Evolutionary conservation across 352 stramenopile genomes (phyloP).

Genomic region (Phytopythium chamaehyphon): DNA sequence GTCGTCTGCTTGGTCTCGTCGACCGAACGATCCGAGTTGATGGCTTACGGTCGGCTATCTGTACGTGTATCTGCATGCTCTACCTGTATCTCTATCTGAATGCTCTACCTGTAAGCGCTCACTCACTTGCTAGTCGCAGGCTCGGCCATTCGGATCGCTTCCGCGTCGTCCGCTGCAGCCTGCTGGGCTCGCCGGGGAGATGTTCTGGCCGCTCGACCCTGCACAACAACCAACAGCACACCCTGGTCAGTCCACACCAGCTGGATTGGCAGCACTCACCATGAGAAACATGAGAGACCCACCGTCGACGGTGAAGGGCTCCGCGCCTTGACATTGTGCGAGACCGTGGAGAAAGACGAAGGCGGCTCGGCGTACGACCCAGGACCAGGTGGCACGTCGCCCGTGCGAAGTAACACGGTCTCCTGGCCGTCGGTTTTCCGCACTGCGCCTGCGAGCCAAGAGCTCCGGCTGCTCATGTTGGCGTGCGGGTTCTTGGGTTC

Average conservation of each 20-base stretch:
- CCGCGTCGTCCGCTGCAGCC: constrained; percentile 1
- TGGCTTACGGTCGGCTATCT: no score
- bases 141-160: constrained; percentile 5
- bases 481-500: constrained; percentile 42
- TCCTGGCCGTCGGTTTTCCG: constrained; percentile 68
- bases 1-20: no score
- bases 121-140: neutral
- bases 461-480: constrained; percentile 74
- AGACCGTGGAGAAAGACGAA: constrained; percentile 70
- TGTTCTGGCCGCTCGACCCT: constrained; percentile 1
- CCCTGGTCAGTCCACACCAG: neutral
- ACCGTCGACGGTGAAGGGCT: constrained; percentile 4
- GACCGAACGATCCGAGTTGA: no score
- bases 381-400: constrained; percentile 59
- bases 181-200: constrained; percentile 1
- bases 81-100: no score
- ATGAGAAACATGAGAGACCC: neutral
- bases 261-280: neutral
- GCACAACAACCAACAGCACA: neutral
- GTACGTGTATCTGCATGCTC: no score
- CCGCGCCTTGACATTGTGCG: constrained; percentile 63
- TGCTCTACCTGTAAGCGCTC: no score
- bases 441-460: constrained; percentile 76
- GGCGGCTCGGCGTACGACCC: constrained; percentile 65
- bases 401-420: constrained; percentile 69